Conservation (phyloP, 805 yeast species). For the Sungouiella thailandica region DNA sequence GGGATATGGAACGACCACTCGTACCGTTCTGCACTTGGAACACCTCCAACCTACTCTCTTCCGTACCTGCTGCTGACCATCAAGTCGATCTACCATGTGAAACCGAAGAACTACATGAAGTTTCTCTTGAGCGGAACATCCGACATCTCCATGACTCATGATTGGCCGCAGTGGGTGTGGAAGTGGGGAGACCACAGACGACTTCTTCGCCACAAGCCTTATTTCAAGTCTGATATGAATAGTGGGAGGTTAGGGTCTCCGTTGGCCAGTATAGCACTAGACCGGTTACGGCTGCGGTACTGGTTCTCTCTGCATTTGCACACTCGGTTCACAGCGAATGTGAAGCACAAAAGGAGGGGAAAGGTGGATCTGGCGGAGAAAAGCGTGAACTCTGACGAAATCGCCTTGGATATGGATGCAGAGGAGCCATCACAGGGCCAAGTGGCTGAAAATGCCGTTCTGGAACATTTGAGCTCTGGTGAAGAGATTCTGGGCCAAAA, state of each 20-base stretch:
- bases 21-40: constrained; percentile 14
- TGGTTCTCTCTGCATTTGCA: constrained; percentile 95
- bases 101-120: constrained; percentile 59
- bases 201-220: constrained; percentile 58
- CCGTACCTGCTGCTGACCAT: constrained; percentile 47
- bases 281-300: constrained; percentile 51
- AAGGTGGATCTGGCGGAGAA: constrained; percentile 5
- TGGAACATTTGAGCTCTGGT: no score
- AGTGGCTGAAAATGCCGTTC: no score
- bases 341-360: constrained; percentile 22
- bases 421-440: no score
- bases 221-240: constrained; percentile 59
- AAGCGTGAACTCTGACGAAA: constrained; percentile 10
- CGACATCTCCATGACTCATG: constrained; percentile 74
- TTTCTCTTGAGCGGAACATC: constrained; percentile 38
- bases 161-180: constrained; percentile 88
- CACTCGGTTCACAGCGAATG: constrained; percentile 58
- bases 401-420: constrained; percentile 19
- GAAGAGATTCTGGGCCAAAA: no score
- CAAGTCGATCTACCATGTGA: constrained; percentile 68
- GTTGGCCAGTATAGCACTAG: constrained; percentile 50
- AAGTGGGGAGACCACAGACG: constrained; percentile 52
- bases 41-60: constrained; percentile 14
- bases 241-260: constrained; percentile 68
- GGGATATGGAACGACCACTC: constrained; percentile 64